Percentiles rank a stretch among this genome's conserved stretches.
Conservation (phyloP, 768 basidiomycete genomes). For the Pholiota microspora region DNA sequence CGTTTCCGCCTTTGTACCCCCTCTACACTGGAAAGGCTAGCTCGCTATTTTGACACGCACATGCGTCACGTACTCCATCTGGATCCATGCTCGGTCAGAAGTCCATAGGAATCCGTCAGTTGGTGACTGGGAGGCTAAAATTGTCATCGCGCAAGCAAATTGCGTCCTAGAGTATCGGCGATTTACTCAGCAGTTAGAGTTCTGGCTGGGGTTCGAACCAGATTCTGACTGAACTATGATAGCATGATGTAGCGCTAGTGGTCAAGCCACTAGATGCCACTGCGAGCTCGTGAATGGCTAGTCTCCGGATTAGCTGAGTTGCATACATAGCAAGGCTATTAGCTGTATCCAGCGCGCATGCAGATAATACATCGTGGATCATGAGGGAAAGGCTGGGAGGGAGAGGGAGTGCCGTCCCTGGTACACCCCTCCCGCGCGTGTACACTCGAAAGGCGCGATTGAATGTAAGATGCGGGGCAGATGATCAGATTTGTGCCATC, state of each 20-base stretch:
- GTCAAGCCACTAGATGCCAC: no score
- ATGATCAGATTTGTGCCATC: slow-evolving; percentile 4
- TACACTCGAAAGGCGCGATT: neutral
- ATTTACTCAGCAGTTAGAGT: neutral
- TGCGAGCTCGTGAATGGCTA: no score
- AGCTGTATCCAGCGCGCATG: neutral
- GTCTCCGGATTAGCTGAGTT: no score
- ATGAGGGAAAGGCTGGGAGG: no score
- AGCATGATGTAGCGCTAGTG: no score
- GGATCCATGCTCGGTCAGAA: no score
- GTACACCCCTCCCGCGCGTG: neutral
- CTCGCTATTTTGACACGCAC: no score
- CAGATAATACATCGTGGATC: neutral
- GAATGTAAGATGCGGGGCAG: slow-evolving; percentile 5
- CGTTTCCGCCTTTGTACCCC: no score
- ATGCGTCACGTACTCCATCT: no score
- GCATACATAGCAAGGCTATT: neutral
- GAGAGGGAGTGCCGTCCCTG: neutral
- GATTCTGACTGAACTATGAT: neutral
- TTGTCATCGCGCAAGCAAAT: no score
- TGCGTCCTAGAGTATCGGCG: neutral
- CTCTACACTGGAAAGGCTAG: no score
- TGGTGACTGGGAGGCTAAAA: no score
- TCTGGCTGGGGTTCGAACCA: neutral
- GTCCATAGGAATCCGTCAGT: neutral